A percentile compares a stretch with the other conserved stretches of the same genome.
Evolutionary conservation across 2,329 filamentous ascomycete genomes (phyloP).

Genomic region (Phoma sp.): DNA sequence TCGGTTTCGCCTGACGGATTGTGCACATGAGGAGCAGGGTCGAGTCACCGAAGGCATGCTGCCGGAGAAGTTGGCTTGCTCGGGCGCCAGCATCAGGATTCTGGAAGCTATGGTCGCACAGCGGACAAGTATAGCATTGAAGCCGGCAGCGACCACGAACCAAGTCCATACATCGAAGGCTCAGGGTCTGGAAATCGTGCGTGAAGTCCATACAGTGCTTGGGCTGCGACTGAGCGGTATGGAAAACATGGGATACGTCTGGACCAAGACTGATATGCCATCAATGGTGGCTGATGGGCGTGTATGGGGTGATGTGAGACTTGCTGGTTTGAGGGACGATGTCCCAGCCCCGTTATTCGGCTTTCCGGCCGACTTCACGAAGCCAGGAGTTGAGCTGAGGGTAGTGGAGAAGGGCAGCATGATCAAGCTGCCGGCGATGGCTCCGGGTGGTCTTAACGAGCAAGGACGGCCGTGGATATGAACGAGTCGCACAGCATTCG

Average conservation of each 20-base stretch:
- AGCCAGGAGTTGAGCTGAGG: conserved; percentile 19
- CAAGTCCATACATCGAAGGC: not conserved
- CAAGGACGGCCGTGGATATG: conserved; percentile 3
- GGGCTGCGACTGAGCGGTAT: conserved; percentile 38
- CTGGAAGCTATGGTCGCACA: conserved; percentile 27
- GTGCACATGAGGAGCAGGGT: conserved; percentile 37
- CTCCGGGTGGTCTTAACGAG: not conserved
- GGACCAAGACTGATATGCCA: conserved; percentile 17
- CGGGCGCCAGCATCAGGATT: conserved; percentile 25
- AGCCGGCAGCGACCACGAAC: not conserved
- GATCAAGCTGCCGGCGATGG: conserved; percentile 12
- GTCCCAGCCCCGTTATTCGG: conserved; percentile 29
- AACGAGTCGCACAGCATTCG: not conserved
- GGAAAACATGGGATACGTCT: conserved; percentile 33
- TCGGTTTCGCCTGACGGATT: conserved; percentile 38
- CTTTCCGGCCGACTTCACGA: conserved; percentile 11
- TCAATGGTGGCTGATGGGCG: not conserved
- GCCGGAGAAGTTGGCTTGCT: conserved; percentile 21
- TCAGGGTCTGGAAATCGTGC: conserved; percentile 6
- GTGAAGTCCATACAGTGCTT: conserved; percentile 33
- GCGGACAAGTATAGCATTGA: conserved; percentile 32
- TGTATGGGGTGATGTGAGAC: conserved; percentile 32
- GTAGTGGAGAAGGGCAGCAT: conserved; percentile 33
- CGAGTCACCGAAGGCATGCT: conserved; percentile 22
- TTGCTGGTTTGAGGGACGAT: conserved; percentile 31